Evolutionary conservation across 2,329 filamentous ascomycete genomes (phyloP).

Genomic region (Davidsoniella virescens): DNA sequence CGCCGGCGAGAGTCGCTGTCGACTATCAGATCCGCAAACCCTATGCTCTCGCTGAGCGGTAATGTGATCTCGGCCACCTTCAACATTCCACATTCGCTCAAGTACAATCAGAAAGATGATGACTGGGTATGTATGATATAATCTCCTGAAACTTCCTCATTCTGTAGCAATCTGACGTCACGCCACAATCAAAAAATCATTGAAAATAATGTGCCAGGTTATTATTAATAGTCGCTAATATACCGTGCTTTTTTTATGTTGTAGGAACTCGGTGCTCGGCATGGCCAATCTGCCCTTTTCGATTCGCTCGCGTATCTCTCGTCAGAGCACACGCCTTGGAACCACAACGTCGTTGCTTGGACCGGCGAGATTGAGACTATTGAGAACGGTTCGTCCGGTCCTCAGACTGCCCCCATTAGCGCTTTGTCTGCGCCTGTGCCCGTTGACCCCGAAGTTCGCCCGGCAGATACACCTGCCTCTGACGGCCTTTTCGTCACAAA

Average conservation of each 20-base stretch:
- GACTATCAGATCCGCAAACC: slow-evolving; percentile 39
- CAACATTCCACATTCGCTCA: slow-evolving; percentile 42
- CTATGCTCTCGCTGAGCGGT: slow-evolving; percentile 42
- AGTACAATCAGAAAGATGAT: slow-evolving; percentile 35
- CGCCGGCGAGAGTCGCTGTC: slow-evolving; percentile 34
- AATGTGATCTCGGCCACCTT: slow-evolving; percentile 52
- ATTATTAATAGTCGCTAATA: too few species aligned
- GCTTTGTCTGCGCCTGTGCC: slow-evolving; percentile 68
- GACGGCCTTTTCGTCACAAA: slow-evolving; percentile 57
- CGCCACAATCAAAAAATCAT: not conserved
- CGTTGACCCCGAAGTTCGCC: slow-evolving; percentile 42
- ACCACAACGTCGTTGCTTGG: slow-evolving; percentile 87
- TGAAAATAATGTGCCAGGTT: slow-evolving; percentile 6
- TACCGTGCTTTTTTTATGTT: not conserved
- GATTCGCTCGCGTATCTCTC: slow-evolving; percentile 81
- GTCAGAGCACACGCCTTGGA: slow-evolving; percentile 71
- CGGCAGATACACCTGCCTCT: slow-evolving; percentile 38
- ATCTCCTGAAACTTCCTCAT: not conserved
- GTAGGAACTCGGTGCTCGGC: slow-evolving; percentile 59
- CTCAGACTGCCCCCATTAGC: slow-evolving; percentile 33
- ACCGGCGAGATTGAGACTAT: slow-evolving; percentile 62
- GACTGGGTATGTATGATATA: slow-evolving; percentile 39
- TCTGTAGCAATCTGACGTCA: not conserved
- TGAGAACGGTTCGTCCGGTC: slow-evolving; percentile 5
- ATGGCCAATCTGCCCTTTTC: slow-evolving; percentile 80